Evolutionary conservation across 768 basidiomycete genomes (phyloP).

Genomic region (Bullera alba): DNA sequence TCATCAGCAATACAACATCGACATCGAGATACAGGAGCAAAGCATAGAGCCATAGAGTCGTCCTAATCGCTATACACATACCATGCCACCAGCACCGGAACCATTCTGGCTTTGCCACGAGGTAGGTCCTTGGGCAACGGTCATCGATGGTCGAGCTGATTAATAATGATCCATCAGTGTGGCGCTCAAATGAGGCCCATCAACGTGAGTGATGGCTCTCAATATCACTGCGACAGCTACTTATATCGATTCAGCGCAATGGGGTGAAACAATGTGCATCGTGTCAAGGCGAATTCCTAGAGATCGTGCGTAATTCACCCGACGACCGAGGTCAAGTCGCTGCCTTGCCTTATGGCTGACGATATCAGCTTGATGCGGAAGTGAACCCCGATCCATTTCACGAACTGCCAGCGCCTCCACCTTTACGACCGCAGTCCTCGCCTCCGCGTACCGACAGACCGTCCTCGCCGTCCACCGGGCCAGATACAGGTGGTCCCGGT

Average conservation of each 20-base stretch:
- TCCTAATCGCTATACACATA: too few species aligned
- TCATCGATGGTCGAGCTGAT: neutral
- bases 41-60: too few species aligned
- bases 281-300: constrained; percentile 74
- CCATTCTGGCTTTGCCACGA: constrained; percentile 42
- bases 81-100: constrained; percentile 14
- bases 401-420: constrained; percentile 30
- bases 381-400: constrained; percentile 32
- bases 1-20: too few species aligned
- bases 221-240: neutral
- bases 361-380: constrained; percentile 24
- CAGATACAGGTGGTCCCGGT: too few species aligned
- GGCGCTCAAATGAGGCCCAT: constrained; percentile 80
- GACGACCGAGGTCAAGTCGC: neutral
- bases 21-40: too few species aligned
- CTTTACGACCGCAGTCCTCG: constrained; percentile 9
- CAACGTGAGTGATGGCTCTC: constrained; percentile 54
- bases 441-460: constrained; percentile 1
- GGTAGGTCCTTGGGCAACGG: constrained; percentile 8
- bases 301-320: constrained; percentile 52
- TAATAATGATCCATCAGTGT: too few species aligned
- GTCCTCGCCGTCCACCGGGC: neutral
- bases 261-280: constrained; percentile 64
- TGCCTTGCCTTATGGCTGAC: neutral
- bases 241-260: constrained; percentile 13